Evolutionary conservation across 495 filamentous ascomycete species (phyloP).

Genomic region (Glarea lozoyensis): DNA sequence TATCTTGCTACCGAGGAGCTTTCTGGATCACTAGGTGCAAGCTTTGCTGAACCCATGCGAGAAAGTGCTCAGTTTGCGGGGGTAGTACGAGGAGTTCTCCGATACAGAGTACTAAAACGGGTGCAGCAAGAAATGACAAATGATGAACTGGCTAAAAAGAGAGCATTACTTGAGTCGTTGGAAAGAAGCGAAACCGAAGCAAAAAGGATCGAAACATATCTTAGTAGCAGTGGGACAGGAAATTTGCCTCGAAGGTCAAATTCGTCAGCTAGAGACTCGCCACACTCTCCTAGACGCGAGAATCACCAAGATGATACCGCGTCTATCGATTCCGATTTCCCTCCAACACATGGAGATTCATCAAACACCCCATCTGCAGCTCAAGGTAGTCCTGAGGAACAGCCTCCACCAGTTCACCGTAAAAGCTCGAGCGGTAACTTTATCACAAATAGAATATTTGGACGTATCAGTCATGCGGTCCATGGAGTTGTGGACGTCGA

Average conservation of each 20-base stretch:
- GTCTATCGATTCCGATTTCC: slow-evolving; percentile 90
- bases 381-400: slow-evolving; percentile 42
- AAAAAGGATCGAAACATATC: slow-evolving; percentile 83
- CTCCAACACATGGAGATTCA: slow-evolving; percentile 72
- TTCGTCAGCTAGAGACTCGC: slow-evolving; percentile 44
- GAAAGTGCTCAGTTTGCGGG: slow-evolving; percentile 96
- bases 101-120: slow-evolving; percentile 83
- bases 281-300: slow-evolving; percentile 23
- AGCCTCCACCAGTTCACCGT: slow-evolving; percentile 42
- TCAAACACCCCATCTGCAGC: slow-evolving; percentile 51
- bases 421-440: slow-evolving; percentile 72
- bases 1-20: slow-evolving; percentile 94
- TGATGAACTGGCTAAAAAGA: slow-evolving; percentile 81
- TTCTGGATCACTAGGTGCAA: slow-evolving; percentile 69
- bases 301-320: slow-evolving; percentile 52
- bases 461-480: slow-evolving; percentile 85
- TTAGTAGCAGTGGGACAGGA: slow-evolving; percentile 54
- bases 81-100: slow-evolving; percentile 77
- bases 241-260: slow-evolving; percentile 53
- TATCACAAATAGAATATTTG: slow-evolving; percentile 89
- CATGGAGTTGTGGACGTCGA: slow-evolving; percentile 95
- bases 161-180: slow-evolving; percentile 64
- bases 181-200: slow-evolving; percentile 88
- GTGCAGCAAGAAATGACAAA: slow-evolving; percentile 96
- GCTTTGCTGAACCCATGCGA: slow-evolving; percentile 93